These are phyloP conservation scores for Vigna unguiculata DNA, from an alignment of 306 rosid genomes.

Conservation along the genomic window DNA sequence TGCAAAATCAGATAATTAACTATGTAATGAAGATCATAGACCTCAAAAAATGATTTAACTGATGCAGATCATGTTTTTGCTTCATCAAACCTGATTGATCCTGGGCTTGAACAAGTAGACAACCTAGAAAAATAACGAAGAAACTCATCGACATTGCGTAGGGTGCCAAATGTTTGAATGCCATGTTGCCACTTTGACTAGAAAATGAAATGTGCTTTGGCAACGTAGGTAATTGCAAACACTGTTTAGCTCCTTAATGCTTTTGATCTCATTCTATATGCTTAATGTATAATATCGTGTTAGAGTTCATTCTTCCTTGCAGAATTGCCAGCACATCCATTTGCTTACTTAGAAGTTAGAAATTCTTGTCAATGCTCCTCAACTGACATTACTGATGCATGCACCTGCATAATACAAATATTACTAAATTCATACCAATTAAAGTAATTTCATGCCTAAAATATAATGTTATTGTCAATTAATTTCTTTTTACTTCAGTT, in stretches of 20 bases:
- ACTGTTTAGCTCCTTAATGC: neutral
- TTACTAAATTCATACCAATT: neutral
- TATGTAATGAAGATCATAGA: neutral
- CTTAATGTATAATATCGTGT: neutral
- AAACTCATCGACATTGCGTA: neutral
- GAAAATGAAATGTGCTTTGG: neutral
- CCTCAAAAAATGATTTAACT: neutral
- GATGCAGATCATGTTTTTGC: neutral
- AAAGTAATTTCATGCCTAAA: no score
- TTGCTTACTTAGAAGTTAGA: neutral
- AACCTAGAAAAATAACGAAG: conserved; percentile 22
- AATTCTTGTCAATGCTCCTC: neutral
- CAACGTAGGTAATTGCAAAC: neutral
- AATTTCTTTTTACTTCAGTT: no score
- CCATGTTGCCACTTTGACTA: neutral
- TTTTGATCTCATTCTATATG: neutral
- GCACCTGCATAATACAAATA: neutral
- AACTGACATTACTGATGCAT: neutral
- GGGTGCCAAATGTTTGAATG: neutral
- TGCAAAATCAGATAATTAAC: neutral
- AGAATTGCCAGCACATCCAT: neutral
- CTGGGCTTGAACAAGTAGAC: conserved; percentile 42
- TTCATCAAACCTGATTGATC: conserved; percentile 58
- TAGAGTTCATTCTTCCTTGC: conserved; percentile 5
- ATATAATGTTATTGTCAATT: no score